A percentile compares a stretch with the other conserved stretches of the same genome.
Evolutionary conservation across 1,284 basidiomycete species (phyloP).

Genomic region (Chalciporus sp.): DNA sequence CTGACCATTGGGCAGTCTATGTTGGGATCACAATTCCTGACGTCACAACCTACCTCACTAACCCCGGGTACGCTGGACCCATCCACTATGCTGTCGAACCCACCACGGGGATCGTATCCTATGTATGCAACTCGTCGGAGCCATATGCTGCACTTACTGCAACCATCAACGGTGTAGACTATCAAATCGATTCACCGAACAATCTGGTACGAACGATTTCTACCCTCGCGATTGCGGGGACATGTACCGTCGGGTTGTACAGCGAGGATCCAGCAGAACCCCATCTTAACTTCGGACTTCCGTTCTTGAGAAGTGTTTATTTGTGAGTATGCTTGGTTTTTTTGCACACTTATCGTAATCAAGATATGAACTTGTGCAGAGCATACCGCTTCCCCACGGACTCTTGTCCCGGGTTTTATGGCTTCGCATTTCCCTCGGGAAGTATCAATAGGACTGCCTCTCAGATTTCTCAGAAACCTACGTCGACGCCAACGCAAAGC

Average conservation of each 20-base stretch:
- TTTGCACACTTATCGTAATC: neutral
- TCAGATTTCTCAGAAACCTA: conserved; percentile 23
- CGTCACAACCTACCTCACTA: conserved; percentile 4
- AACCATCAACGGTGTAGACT: conserved; percentile 31
- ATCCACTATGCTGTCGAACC: conserved; percentile 12
- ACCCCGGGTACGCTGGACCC: conserved; percentile 15
- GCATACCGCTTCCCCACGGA: conserved; percentile 32
- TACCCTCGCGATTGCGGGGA: conserved; percentile 9
- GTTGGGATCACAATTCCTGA: conserved; percentile 7
- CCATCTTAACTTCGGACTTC: conserved; percentile 12
- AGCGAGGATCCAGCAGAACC: conserved; percentile 1
- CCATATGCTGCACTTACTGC: conserved; percentile 24
- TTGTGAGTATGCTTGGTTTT: conserved; percentile 10
- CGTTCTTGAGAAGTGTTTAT: conserved; percentile 19
- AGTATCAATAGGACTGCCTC: conserved; percentile 22
- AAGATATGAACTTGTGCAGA: conserved; percentile 6
- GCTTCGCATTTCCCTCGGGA: conserved; percentile 29
- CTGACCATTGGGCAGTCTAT: conserved; percentile 3
- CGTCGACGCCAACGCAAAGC: conserved; percentile 20
- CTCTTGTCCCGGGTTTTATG: conserved; percentile 28
- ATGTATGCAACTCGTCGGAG: conserved; percentile 23
- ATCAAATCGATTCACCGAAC: conserved; percentile 25
- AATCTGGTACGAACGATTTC: conserved; percentile 19
- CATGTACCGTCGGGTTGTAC: conserved; percentile 12
- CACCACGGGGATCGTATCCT: conserved; percentile 8